Percentiles rank a stretch among this genome's conserved stretches.
phyloP scores from a whole-genome alignment of 768 basidiomycete species.

The Pulveroboletus sp. region DNA sequence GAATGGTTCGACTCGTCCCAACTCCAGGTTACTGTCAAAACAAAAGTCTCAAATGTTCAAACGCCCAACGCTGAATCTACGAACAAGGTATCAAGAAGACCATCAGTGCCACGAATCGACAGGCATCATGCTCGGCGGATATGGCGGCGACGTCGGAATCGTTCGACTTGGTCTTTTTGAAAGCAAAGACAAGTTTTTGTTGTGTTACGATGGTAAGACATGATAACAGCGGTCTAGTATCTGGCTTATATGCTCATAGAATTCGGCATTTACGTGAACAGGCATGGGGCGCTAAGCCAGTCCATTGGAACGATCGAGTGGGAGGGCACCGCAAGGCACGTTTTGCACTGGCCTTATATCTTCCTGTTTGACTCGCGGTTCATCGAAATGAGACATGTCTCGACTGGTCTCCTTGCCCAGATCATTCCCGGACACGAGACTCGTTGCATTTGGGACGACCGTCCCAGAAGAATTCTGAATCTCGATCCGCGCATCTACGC shows the following conservation, averaged over 20 bases:
- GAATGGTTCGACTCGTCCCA: no score
- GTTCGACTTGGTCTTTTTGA: conserved; percentile 71
- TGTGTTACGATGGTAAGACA: conserved; percentile 79
- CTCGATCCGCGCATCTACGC: conserved; percentile 86
- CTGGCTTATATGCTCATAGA: conserved; percentile 41
- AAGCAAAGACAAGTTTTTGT: conserved; percentile 86
- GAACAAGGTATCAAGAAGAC: no score
- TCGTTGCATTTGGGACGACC: conserved; percentile 89
- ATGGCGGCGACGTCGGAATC: conserved; percentile 59
- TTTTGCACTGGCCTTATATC: conserved; percentile 86
- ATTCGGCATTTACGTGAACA: conserved; percentile 90
- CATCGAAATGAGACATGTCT: conserved; percentile 85
- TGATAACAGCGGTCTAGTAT: not conserved
- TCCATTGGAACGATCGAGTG: conserved; percentile 77
- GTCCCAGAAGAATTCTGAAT: conserved; percentile 45
- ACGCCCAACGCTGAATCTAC: no score
- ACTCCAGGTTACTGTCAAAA: no score
- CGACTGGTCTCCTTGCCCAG: conserved; percentile 76
- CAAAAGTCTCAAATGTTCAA: no score
- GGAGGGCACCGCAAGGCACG: conserved; percentile 89
- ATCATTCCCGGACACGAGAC: conserved; percentile 81
- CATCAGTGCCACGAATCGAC: conserved; percentile 23
- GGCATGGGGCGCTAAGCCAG: conserved; percentile 85
- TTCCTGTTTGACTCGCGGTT: conserved; percentile 86
- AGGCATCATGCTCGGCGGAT: conserved; percentile 46